Base-by-base conservation (phyloP, 2,329 filamentous ascomycete genomes). In the Pleoardoris graminearum region DNA sequence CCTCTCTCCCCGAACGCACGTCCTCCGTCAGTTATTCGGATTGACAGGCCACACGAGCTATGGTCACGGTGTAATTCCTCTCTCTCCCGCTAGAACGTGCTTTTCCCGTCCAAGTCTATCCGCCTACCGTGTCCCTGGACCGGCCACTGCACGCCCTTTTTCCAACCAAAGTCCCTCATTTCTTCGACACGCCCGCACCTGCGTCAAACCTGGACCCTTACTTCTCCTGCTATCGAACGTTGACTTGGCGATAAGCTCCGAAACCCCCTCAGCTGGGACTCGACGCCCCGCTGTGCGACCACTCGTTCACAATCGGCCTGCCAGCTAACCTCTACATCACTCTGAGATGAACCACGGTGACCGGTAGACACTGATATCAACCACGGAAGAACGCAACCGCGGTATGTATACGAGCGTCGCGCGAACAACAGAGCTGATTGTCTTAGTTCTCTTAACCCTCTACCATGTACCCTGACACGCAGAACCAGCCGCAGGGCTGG, bases 381-480 rank as follows among this genome's bases (percentile, higher is more conserved):
- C 37, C 29, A 8, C 33, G 16, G 32, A 49, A 57, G 59, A 59
- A 62, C 60, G 51, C 56, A 32, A 48, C 47, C 35, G 44, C 55
- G 59, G 66, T 65, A 48, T 58, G 60, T 51, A 23, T 35, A 51
- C 44, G 48, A 21, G 22, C 43, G 19, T 16, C 12, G 14, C 14
- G 30, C 35, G 33, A n/a, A 46, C 33, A 25, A 19, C 23, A 32
- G 32, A 37, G 57, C 63, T 66, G 48, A 66, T 51, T 44, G 25
- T 53, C 45, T 21, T 36, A 53, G 50, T 52, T 48, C 50, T 39
- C 43, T 50, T 46, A 60, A 51, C 49, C 58, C 58, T 66, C 75
- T 85, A 22, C 69, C 63, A 95, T 95, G 90, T 75, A 82, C 84
- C 74, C 90, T 93, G 69, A 78, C 85, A 67, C 82, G 73, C 90